Evolutionary conservation across 768 basidiomycete species (phyloP).

Genomic region (Lanmaoa pseudosensibilis): DNA sequence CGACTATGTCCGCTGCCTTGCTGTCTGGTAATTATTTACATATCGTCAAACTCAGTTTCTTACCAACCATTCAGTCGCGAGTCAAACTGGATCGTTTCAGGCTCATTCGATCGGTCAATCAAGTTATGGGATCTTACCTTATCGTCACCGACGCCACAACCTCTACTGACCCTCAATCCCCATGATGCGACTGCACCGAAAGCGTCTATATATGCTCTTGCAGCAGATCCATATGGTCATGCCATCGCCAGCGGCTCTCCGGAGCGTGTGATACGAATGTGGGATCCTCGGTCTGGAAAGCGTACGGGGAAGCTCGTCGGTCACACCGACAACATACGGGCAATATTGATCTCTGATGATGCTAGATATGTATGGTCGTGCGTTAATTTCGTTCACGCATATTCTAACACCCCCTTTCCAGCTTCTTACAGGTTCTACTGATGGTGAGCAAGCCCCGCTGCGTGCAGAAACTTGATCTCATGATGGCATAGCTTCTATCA

Average conservation of each 20-base stretch:
- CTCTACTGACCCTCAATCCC: conserved; percentile 65
- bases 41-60: conserved; percentile 13
- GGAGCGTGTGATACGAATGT: conserved; percentile 85
- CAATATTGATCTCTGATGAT: conserved; percentile 87
- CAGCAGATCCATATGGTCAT: conserved; percentile 76
- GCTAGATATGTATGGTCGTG: conserved; percentile 73
- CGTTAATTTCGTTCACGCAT: conserved; percentile 1
- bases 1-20: conserved; percentile 86
- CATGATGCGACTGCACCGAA: conserved; percentile 67
- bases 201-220: conserved; percentile 75
- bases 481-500: conserved; percentile 62
- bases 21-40: conserved; percentile 52
- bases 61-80: conserved; percentile 51
- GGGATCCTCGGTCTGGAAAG: conserved; percentile 89
- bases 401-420: conserved; percentile 27
- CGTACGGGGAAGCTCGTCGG: conserved; percentile 86
- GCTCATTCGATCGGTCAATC: conserved; percentile 91
- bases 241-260: conserved; percentile 88
- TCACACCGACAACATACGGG: conserved; percentile 95
- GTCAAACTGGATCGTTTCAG: conserved; percentile 87
- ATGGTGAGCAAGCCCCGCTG: conserved; percentile 41
- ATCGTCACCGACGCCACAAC: conserved; percentile 39
- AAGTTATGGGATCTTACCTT: conserved; percentile 88
- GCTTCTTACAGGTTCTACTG: conserved; percentile 85
- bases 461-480: conserved; percentile 12